These are phyloP conservation scores for Chrysoporthe cubensis DNA, from an alignment of 2,329 filamentous ascomycete genomes.

Conservation along the genomic window DNA sequence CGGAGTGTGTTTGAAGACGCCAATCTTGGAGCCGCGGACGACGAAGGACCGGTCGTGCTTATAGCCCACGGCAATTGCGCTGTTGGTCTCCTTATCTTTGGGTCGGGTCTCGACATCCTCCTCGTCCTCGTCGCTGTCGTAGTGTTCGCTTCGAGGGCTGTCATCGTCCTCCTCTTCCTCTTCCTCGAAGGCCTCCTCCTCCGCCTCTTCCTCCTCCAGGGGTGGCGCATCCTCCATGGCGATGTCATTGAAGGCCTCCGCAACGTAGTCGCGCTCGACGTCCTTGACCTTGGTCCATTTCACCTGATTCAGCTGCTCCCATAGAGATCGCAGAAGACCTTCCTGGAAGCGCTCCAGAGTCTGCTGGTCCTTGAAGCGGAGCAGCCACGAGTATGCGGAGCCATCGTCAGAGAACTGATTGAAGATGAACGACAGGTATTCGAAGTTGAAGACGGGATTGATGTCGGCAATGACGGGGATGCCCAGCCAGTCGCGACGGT, in stretches of 20 bases:
- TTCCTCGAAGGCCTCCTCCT: conserved; percentile 35
- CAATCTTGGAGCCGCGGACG: conserved; percentile 95
- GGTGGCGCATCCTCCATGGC: conserved; percentile 78
- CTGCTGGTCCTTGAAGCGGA: conserved; percentile 85
- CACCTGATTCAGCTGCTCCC: conserved; percentile 92
- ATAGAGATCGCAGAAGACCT: conserved; percentile 91
- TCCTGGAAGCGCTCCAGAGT: conserved; percentile 88
- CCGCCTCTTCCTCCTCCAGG: conserved; percentile 49
- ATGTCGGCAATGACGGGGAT: conserved; percentile 86
- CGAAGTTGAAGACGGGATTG: conserved; percentile 98
- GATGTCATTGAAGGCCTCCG: conserved; percentile 93
- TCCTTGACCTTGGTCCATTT: conserved; percentile 96
- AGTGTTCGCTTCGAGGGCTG: conserved; percentile 59
- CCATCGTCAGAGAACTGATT: conserved; percentile 92
- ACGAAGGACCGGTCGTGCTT: conserved; percentile 98
- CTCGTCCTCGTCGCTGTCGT: conserved; percentile 66
- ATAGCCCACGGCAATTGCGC: conserved; percentile 94
- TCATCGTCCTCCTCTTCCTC: conserved; percentile 59
- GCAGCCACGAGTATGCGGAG: conserved; percentile 91
- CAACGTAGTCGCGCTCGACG: conserved; percentile 88
- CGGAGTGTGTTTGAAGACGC: conserved; percentile 94
- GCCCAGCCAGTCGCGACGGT: conserved; percentile 78
- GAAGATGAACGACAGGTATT: conserved; percentile 99
- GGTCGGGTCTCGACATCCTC: conserved; percentile 77
- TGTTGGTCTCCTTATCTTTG: conserved; percentile 76